Base-by-base conservation (phyloP, 2,329 filamentous ascomycete genomes). In the Sporothrix globosa region DNA sequence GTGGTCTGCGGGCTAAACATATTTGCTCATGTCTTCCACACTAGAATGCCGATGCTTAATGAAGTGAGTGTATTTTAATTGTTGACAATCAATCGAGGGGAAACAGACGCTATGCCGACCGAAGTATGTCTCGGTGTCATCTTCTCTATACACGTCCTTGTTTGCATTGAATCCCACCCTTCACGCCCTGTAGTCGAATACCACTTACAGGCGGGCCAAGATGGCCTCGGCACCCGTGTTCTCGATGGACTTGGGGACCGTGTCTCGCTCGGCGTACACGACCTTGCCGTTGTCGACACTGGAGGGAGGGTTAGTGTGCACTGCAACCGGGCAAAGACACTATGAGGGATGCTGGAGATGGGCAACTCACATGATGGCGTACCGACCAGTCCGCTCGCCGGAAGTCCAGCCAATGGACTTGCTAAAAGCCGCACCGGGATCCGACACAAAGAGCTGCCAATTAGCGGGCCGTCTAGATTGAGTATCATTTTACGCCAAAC, bases 211-310 rank as follows among this genome's bases (percentile, higher is more conserved):
- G 41, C 13, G 58, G 13, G 58, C 58, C 39, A 63, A 39, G 39
- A 63, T 11, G 39, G 58, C 58, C 39, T 63, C 58, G 21, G 58
- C 58, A 4, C 58, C 58, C 13, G 58, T 44, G 39, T 63, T 63
- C 4, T 39, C 58, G 24, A 63, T 63, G 11, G 58, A 63, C 39
- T 46, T 63, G 58, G 58, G 58, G n/a, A 63, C 58, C 5, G 39
- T 44, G 58, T 63, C 58, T 13, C n/a, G 39, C 58, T 46, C 58
- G 39, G 58, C 58, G 39, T 63, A 63, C n/a, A 63, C 58, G 39
- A 63, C 39, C 58, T 63, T 63, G n/a, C 58, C 58, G 39, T 63
- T 11, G 58, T 63, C 58, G 58, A 63, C 58, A 44, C 56, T 60
- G 10, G 53, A 56, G 24, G 24, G 24, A 17, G 21, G 19, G 56